Evolutionary conservation across 805 yeast species (phyloP).

Genomic region (Zygosaccharomyces pseudorouxii): DNA sequence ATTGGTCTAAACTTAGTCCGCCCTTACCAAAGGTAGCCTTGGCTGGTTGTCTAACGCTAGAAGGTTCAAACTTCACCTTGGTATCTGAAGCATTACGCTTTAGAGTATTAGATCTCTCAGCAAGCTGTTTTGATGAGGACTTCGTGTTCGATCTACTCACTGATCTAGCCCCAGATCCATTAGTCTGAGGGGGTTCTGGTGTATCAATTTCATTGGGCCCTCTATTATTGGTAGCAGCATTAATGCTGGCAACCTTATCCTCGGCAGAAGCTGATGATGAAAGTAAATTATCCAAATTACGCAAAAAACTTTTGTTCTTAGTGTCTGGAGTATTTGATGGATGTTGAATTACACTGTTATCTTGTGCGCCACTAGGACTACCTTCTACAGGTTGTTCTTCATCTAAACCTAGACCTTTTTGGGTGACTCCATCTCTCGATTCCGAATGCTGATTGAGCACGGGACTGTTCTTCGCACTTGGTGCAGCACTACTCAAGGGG

Average conservation of each 20-base stretch:
- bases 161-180: not conserved
- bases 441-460: not conserved
- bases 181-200: too few species aligned
- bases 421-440: not conserved
- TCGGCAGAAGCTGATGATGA: constrained; percentile 16
- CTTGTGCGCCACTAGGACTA: not conserved
- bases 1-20: constrained; percentile 41
- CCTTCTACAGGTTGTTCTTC: not conserved
- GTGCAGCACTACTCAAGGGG: constrained; percentile 2
- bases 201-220: not conserved
- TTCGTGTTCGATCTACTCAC: constrained; percentile 3
- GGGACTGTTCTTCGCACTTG: not conserved
- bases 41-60: constrained; percentile 44
- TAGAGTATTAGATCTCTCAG: not conserved
- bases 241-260: not conserved
- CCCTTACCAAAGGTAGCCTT: constrained; percentile 54
- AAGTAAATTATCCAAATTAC: constrained; percentile 37
- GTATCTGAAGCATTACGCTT: constrained; percentile 11
- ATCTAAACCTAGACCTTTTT: not conserved
- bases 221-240: constrained; percentile 2
- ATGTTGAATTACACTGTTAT: constrained; percentile 18
- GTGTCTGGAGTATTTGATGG: constrained; percentile 9
- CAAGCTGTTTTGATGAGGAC: constrained; percentile 4
- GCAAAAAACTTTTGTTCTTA: constrained; percentile 33
- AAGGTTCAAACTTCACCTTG: constrained; percentile 33